These are phyloP conservation scores for Fusarium verrucosum DNA, from an alignment of 2,329 filamentous ascomycete species.

Conservation along the genomic window DNA sequence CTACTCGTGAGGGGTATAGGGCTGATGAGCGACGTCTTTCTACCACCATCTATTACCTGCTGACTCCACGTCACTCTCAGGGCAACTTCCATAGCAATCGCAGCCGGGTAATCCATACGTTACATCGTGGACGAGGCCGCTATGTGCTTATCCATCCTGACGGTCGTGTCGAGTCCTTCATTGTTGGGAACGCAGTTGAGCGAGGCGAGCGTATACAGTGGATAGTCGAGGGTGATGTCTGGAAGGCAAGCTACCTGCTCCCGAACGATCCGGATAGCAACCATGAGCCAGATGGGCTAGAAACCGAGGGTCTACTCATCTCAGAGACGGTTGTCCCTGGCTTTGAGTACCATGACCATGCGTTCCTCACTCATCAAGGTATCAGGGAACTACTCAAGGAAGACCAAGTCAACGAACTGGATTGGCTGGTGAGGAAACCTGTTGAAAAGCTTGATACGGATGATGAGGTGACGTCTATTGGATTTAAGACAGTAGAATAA, in stretches of 20 bases:
- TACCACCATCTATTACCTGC: conserved; percentile 71
- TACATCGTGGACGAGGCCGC: conserved; percentile 68
- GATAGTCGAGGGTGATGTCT: conserved; percentile 74
- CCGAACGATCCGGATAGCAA: conserved; percentile 4
- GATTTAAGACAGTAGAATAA: not conserved
- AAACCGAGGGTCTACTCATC: conserved; percentile 66
- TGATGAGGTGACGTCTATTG: not conserved
- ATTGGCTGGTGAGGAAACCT: conserved; percentile 53
- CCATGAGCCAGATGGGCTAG: conserved; percentile 46
- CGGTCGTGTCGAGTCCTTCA: conserved; percentile 68
- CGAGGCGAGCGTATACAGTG: conserved; percentile 71
- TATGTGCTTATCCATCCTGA: conserved; percentile 72
- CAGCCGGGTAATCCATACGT: conserved; percentile 69
- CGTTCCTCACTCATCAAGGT: conserved; percentile 65
- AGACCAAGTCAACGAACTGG: conserved; percentile 59
- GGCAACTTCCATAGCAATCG: conserved; percentile 72
- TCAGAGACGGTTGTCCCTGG: conserved; percentile 74
- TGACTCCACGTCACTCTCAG: conserved; percentile 64
- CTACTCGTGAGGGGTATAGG: conserved; percentile 50
- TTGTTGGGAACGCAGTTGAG: conserved; percentile 67
- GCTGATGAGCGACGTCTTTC: conserved; percentile 59
- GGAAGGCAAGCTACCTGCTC: conserved; percentile 70
- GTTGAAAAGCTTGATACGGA: not conserved
- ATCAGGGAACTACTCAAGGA: conserved; percentile 62
- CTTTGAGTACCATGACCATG: conserved; percentile 73